phyloP scores from a whole-genome alignment of 148 eudicot species.

The Silene conica region DNA sequence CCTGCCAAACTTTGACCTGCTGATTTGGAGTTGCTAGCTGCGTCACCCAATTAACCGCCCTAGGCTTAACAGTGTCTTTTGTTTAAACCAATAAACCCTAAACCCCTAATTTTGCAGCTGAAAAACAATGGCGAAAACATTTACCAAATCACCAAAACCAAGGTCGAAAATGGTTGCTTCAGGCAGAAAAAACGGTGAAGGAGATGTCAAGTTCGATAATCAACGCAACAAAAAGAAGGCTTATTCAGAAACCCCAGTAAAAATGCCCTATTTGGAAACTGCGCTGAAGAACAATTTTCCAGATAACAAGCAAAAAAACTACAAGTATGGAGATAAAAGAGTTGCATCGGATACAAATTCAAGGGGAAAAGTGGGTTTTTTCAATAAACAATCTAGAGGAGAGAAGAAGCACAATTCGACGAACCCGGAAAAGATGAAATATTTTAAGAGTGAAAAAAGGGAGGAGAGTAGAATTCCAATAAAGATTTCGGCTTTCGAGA shows the following conservation, averaged over 20 bases:
- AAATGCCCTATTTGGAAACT: constrained; percentile 7
- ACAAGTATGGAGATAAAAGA: not conserved
- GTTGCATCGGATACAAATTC: not conserved
- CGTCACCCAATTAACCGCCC: no score
- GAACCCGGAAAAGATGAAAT: constrained; percentile 19
- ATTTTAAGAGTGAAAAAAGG: constrained; percentile 16
- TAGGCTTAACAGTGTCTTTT: no score
- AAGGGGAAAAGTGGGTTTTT: not conserved
- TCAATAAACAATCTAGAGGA: constrained; percentile 6
- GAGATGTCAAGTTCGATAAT: constrained; percentile 7
- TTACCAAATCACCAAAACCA: constrained; percentile 17
- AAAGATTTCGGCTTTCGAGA: constrained; percentile 21
- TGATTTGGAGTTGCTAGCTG: no score
- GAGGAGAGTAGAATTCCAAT: constrained; percentile 17
- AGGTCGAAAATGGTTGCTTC: not conserved
- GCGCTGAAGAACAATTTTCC: not conserved
- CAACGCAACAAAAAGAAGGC: constrained; percentile 6
- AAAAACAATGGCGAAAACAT: constrained; percentile 9
- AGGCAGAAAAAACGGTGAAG: constrained; percentile 18
- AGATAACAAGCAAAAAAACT: no score
- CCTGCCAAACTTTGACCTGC: no score
- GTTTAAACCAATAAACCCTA: no score
- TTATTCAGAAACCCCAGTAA: constrained; percentile 5
- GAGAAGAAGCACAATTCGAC: not conserved
- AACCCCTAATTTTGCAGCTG: not conserved